Evolutionary conservation across 108 stramenopile genomes (phyloP).

Genomic region (Cyclostephanos tholiformis): DNA sequence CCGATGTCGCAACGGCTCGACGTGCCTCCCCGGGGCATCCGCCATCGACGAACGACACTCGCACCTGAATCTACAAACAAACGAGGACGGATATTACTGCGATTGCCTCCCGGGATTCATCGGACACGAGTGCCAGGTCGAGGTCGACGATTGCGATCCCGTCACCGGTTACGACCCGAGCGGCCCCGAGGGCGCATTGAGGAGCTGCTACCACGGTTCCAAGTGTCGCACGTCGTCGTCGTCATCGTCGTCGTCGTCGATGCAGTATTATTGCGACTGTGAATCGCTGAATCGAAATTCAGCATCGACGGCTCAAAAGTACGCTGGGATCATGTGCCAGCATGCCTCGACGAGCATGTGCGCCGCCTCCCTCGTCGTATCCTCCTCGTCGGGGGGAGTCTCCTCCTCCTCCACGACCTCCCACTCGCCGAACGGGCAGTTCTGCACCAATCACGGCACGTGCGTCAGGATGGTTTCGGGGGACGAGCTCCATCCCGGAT

Average conservation of each 20-base stretch:
- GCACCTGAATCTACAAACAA: slow-evolving; percentile 34
- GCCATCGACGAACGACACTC: slow-evolving; percentile 23
- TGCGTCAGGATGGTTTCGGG: slow-evolving; percentile 21
- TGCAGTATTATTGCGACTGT: slow-evolving; percentile 11
- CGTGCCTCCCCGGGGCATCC: slow-evolving; percentile 29
- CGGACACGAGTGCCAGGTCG: slow-evolving; percentile 42
- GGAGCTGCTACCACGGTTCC: slow-evolving; percentile 10
- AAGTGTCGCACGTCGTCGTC: not conserved
- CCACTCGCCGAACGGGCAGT: slow-evolving; percentile 8
- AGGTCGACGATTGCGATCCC: slow-evolving; percentile 25
- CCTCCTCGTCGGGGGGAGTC: too few species aligned
- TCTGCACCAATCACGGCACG: slow-evolving; percentile 26
- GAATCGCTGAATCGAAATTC: not conserved
- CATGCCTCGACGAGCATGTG: slow-evolving; percentile 21
- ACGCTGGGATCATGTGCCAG: slow-evolving; percentile 26
- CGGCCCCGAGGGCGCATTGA: not conserved
- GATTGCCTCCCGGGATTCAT: slow-evolving; percentile 33
- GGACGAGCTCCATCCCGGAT: slow-evolving; percentile 21
- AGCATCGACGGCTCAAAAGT: slow-evolving; percentile 11
- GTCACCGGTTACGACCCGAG: not conserved
- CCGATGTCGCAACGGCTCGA: slow-evolving; percentile 33
- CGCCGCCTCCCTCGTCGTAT: slow-evolving; percentile 13
- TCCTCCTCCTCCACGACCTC: not conserved
- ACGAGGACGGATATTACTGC: slow-evolving; percentile 44
- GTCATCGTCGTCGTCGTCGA: too few species aligned